A percentile compares a stretch with the other conserved stretches of the same genome.
phyloP scores from a whole-genome alignment of 352 stramenopile genomes.

The Elongisporangium undulatum region DNA sequence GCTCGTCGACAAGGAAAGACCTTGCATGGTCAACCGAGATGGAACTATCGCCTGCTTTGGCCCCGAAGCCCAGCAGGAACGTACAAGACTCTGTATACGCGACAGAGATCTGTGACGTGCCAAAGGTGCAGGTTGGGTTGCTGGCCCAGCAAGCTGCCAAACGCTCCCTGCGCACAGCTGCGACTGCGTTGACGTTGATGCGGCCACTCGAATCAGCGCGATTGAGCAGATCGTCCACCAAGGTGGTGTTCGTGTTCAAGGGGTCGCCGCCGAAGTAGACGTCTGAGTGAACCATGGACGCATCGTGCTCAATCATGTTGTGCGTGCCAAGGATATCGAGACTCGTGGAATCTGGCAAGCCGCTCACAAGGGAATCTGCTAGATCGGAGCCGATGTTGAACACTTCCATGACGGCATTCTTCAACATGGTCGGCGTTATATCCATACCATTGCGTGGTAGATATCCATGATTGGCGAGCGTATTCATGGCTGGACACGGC shows the following conservation, averaged over 20 bases:
- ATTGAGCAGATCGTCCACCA: slow-evolving; percentile 13
- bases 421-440: slow-evolving; percentile 13
- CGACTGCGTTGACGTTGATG: slow-evolving; percentile 17
- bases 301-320: slow-evolving; percentile 32
- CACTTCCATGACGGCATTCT: slow-evolving; percentile 21
- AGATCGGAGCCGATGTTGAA: slow-evolving; percentile 27
- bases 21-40: slow-evolving; percentile 36
- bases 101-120: slow-evolving; percentile 21
- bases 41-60: slow-evolving; percentile 27
- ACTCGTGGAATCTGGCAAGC: slow-evolving; percentile 15
- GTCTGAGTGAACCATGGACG: slow-evolving; percentile 26
- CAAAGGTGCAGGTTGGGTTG: slow-evolving; percentile 23
- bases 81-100: slow-evolving; percentile 44
- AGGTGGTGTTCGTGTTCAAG: slow-evolving; percentile 14
- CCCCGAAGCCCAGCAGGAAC: slow-evolving; percentile 43
- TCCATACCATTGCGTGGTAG: slow-evolving; percentile 31
- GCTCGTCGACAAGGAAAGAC: slow-evolving; percentile 30
- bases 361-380: slow-evolving; percentile 8
- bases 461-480: slow-evolving; percentile 65
- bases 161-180: slow-evolving; percentile 15
- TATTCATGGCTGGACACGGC: slow-evolving; percentile 45
- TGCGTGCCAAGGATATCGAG: slow-evolving; percentile 29
- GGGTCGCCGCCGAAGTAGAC: slow-evolving; percentile 19
- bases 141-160: slow-evolving; percentile 12
- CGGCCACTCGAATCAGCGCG: slow-evolving; percentile 15